A percentile compares a stretch with the other conserved stretches of the same genome.
Evolutionary conservation across 106 monocot genomes (phyloP).

Genomic region (Hemerocallis citrina): DNA sequence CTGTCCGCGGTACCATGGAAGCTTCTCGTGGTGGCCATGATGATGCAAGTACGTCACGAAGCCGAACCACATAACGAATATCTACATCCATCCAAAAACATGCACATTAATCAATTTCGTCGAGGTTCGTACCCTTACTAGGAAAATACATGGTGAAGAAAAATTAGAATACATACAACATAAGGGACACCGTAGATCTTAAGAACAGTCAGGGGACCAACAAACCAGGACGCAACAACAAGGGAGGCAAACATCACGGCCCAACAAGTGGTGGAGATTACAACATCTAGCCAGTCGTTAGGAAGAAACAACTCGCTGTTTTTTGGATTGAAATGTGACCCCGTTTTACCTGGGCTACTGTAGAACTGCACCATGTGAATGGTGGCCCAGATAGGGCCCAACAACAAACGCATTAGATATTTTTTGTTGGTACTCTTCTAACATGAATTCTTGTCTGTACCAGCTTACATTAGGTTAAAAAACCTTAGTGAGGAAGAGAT

Average conservation of each 20-base stretch:
- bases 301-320: conserved; percentile 49
- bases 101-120: too few species aligned
- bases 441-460: too few species aligned
- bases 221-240: background rate
- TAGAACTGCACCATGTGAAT: conserved; percentile 15
- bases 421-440: background rate
- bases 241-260: conserved; percentile 39
- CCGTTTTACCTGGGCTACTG: conserved; percentile 65
- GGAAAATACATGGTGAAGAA: too few species aligned
- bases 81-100: conserved; percentile 6
- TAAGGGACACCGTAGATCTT: conserved; percentile 55
- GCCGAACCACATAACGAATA: conserved; percentile 54
- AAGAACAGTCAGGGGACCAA: conserved; percentile 35
- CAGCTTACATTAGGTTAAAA: too few species aligned
- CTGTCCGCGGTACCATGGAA: conserved; percentile 59
- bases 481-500: too few species aligned
- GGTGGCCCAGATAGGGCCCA: background rate
- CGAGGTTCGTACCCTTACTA: too few species aligned
- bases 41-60: conserved; percentile 56
- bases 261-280: conserved; percentile 58
- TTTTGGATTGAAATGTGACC: conserved; percentile 72
- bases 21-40: conserved; percentile 41
- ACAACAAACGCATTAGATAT: background rate
- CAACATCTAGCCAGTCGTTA: conserved; percentile 36
- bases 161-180: conserved; percentile 21